These are phyloP conservation scores for Talaromyces verruculosus DNA, from an alignment of 2,329 filamentous ascomycete genomes.

Conservation along the genomic window DNA sequence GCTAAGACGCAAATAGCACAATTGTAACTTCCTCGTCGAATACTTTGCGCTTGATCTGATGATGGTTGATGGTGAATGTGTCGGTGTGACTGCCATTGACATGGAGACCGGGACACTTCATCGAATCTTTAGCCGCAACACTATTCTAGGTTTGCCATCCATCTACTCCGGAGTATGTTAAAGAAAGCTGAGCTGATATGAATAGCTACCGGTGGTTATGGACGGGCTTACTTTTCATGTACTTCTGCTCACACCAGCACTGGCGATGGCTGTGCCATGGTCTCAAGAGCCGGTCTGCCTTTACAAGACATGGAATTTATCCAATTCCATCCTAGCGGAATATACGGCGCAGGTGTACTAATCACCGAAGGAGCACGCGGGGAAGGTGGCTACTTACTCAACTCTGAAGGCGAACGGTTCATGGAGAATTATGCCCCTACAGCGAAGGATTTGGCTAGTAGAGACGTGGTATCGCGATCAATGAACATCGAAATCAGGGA, in stretches of 20 bases:
- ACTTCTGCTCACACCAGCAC: slow-evolving; percentile 98
- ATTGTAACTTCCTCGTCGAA: slow-evolving; percentile 99
- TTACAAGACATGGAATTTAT: slow-evolving; percentile 99
- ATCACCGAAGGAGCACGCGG: slow-evolving; percentile 97
- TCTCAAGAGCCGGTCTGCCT: slow-evolving; percentile 91
- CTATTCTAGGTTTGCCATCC: slow-evolving; percentile 55
- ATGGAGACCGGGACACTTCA: slow-evolving; percentile 97
- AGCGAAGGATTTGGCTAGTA: slow-evolving; percentile 93
- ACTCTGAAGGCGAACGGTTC: slow-evolving; percentile 97
- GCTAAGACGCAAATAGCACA: slow-evolving; percentile 60
- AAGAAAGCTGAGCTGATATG: slow-evolving; percentile 91
- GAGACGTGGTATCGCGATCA: slow-evolving; percentile 93
- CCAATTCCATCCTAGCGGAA: slow-evolving; percentile 98
- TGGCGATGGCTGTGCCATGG: slow-evolving; percentile 99
- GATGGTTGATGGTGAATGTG: slow-evolving; percentile 96
- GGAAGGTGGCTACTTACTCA: slow-evolving; percentile 96
- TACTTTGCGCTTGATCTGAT: slow-evolving; percentile 96
- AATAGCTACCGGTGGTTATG: slow-evolving; percentile 92
- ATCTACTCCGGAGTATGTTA: slow-evolving; percentile 75
- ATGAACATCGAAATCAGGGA: slow-evolving; percentile 99
- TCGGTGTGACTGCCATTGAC: slow-evolving; percentile 95
- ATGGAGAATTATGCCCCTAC: slow-evolving; percentile 99
- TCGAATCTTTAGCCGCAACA: slow-evolving; percentile 95
- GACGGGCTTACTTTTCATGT: slow-evolving; percentile 96
- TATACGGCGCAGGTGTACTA: slow-evolving; percentile 96